These are phyloP conservation scores for Penicillium paneum DNA, from an alignment of 2,329 filamentous ascomycete species.

Conservation along the genomic window DNA sequence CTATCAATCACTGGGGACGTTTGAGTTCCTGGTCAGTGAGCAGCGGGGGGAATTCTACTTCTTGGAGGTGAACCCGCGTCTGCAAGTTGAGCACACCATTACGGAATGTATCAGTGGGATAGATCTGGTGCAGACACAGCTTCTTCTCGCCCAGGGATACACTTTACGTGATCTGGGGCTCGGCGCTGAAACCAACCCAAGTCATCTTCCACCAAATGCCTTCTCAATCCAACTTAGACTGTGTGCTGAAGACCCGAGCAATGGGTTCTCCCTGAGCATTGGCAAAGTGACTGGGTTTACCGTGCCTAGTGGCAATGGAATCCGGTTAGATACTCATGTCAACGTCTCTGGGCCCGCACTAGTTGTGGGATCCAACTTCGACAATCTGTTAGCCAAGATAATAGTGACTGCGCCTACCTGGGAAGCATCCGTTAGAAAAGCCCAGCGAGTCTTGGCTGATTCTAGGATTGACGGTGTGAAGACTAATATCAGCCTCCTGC, in stretches of 20 bases:
- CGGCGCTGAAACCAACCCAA: constrained; percentile 27
- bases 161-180: constrained; percentile 39
- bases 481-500: constrained; percentile 56
- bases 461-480: constrained; percentile 56
- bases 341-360: constrained; percentile 37
- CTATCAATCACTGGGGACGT: constrained; percentile 61
- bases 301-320: constrained; percentile 57
- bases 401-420: constrained; percentile 56
- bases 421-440: constrained; percentile 53
- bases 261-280: constrained; percentile 56
- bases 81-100: constrained; percentile 63
- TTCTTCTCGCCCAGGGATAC: constrained; percentile 53
- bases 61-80: constrained; percentile 58
- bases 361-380: constrained; percentile 55
- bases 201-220: constrained; percentile 37
- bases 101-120: constrained; percentile 55
- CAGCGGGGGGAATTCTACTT: constrained; percentile 53
- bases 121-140: constrained; percentile 56
- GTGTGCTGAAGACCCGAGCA: constrained; percentile 55
- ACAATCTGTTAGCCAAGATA: constrained; percentile 59
- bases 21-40: constrained; percentile 61
- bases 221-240: constrained; percentile 56
- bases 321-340: constrained; percentile 57
- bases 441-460: constrained; percentile 54
- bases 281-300: constrained; percentile 56